Conservation (phyloP, 768 basidiomycete species). For the Tricholoma matsutake region DNA sequence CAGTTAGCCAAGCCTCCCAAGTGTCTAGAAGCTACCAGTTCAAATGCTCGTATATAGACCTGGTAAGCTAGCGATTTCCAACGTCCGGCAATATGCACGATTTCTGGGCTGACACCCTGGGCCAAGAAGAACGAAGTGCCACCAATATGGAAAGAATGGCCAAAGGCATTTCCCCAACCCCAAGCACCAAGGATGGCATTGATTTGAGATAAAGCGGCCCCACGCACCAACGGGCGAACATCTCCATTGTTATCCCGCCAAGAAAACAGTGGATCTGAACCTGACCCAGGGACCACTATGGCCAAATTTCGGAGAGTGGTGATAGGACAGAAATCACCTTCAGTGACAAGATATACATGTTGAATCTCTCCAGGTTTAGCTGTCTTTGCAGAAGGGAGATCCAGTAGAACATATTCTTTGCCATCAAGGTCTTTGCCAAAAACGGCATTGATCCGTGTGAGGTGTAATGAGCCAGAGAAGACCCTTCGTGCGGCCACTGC, state of each 20-base stretch:
- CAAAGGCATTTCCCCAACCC: slow-evolving; percentile 8
- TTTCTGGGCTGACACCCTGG: not conserved
- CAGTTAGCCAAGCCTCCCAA: not conserved
- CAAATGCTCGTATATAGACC: not conserved
- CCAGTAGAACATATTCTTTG: slow-evolving; percentile 23
- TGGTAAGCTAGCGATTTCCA: not conserved
- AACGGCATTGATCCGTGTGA: slow-evolving; percentile 19
- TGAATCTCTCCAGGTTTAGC: too few species aligned
- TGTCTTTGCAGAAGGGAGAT: slow-evolving; percentile 36
- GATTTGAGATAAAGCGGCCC: slow-evolving; percentile 22
- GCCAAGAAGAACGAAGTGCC: not conserved
- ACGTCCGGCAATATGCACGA: not conserved
- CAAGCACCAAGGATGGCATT: slow-evolving; percentile 24
- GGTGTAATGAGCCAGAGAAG: slow-evolving; percentile 22
- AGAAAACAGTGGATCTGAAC: slow-evolving; percentile 29
- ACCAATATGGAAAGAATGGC: not conserved
- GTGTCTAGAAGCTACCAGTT: too few species aligned
- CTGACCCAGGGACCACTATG: slow-evolving; percentile 21
- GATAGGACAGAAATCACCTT: too few species aligned
- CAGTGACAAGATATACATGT: too few species aligned
- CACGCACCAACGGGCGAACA: slow-evolving; percentile 27
- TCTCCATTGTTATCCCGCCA: slow-evolving; percentile 28
- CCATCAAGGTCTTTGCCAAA: slow-evolving; percentile 23
- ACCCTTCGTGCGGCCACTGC: slow-evolving; percentile 18
- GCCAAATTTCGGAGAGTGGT: slow-evolving; percentile 21